These are phyloP conservation scores for Wickerhamomyces sp. DNA, from an alignment of 1,139 yeast species.

Conservation along the genomic window DNA sequence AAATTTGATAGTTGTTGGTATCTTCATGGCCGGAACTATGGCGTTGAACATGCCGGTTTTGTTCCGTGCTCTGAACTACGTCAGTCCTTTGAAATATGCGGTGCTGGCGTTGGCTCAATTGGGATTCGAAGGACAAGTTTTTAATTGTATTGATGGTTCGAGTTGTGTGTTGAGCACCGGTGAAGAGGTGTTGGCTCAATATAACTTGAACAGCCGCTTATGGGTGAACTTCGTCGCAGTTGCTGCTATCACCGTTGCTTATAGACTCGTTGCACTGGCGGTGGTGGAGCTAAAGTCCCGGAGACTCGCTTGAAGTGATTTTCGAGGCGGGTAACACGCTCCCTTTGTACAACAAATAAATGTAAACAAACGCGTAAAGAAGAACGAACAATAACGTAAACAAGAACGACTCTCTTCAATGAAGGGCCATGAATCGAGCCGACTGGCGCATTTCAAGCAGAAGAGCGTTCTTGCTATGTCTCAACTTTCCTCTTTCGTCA, in stretches of 20 bases:
- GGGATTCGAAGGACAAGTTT: constrained; percentile 37
- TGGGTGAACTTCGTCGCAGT: constrained; percentile 32
- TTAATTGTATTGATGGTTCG: constrained; percentile 40
- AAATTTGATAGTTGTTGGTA: constrained; percentile 58
- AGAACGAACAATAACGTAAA: too few relatives aligned
- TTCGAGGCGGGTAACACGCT: too few relatives aligned
- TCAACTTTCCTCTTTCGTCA: too few relatives aligned
- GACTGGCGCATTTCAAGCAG: too few relatives aligned
- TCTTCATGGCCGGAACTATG: constrained; percentile 85
- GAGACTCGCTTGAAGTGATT: too few relatives aligned
- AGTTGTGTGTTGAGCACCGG: constrained; percentile 45
- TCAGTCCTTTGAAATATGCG: constrained; percentile 70
- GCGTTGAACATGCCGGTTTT: constrained; percentile 69
- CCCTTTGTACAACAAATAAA: too few relatives aligned
- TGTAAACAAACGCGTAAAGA: too few relatives aligned
- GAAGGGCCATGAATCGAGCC: too few relatives aligned
- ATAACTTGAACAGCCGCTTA: constrained; percentile 33
- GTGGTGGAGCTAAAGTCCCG: too few relatives aligned
- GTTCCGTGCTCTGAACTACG: constrained; percentile 62
- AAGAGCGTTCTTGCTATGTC: too few relatives aligned
- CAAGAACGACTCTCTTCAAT: too few relatives aligned
- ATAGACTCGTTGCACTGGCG: constrained; percentile 33
- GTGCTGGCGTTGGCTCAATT: constrained; percentile 49
- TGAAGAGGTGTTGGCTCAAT: constrained; percentile 40
- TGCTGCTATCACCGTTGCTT: constrained; percentile 32